These are phyloP conservation scores for Auriculariales sp. DNA, from an alignment of 768 basidiomycete species.

Conservation along the genomic window DNA sequence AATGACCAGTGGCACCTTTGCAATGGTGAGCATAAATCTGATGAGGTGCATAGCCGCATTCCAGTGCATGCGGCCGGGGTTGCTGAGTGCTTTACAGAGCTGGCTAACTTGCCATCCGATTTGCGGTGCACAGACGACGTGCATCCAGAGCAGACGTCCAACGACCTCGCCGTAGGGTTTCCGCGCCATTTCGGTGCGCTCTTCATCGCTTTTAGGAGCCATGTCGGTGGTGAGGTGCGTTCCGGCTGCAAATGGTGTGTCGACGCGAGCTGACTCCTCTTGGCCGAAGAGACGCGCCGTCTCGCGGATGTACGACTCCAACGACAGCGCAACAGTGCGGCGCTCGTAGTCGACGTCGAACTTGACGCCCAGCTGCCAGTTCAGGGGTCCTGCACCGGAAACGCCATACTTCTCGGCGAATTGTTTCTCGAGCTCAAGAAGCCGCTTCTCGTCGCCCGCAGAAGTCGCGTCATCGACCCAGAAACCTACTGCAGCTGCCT, in stretches of 20 bases:
- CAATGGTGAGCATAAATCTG: slow-evolving; percentile 23
- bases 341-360: neutral
- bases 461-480: neutral
- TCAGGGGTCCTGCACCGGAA: neutral
- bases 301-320: neutral
- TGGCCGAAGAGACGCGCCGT: neutral
- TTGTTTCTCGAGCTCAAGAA: neutral
- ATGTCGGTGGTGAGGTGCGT: neutral
- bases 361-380: neutral
- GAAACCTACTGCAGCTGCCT: neutral
- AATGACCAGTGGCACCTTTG: neutral
- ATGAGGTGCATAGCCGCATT: slow-evolving; percentile 23
- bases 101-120: slow-evolving; percentile 9
- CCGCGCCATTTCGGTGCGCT: neutral
- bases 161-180: slow-evolving; percentile 1
- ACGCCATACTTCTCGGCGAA: neutral
- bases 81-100: slow-evolving; percentile 16
- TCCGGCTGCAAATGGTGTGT: neutral
- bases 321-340: neutral
- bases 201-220: neutral
- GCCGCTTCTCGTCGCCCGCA: neutral
- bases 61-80: slow-evolving; percentile 22
- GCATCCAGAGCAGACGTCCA: slow-evolving; percentile 6
- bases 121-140: slow-evolving; percentile 10
- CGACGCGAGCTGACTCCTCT: neutral